Conservation (phyloP, 1,139 yeast genomes). For the Lodderomyces theae region DNA sequence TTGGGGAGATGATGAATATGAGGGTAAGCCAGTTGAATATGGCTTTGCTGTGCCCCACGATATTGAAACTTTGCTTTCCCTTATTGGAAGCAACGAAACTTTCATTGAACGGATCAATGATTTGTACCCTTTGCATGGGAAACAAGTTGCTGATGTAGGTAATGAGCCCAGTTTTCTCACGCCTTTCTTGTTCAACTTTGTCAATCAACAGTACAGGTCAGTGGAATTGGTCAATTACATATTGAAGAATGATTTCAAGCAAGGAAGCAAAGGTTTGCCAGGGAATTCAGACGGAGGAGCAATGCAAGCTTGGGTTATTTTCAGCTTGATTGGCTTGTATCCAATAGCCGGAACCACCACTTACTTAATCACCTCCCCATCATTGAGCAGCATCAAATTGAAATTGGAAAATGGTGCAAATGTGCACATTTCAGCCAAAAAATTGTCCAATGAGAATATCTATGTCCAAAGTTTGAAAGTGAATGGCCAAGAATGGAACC, state of each 20-base stretch:
- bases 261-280: slow-evolving; percentile 26
- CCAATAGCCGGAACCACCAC: slow-evolving; percentile 39
- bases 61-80: slow-evolving; percentile 23
- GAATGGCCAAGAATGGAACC: slow-evolving; percentile 25
- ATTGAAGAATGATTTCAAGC: slow-evolving; percentile 24
- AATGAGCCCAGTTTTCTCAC: slow-evolving; percentile 37
- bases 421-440: slow-evolving; percentile 25
- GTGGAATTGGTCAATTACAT: slow-evolving; percentile 32
- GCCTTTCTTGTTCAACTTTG: slow-evolving; percentile 30
- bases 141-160: slow-evolving; percentile 29
- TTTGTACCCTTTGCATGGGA: slow-evolving; percentile 32
- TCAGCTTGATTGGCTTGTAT: slow-evolving; percentile 33
- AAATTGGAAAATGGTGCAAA: slow-evolving; percentile 26
- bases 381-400: slow-evolving; percentile 23
- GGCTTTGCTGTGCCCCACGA: slow-evolving; percentile 39
- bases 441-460: slow-evolving; percentile 19
- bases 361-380: slow-evolving; percentile 33
- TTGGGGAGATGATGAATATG: slow-evolving; percentile 56
- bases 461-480: slow-evolving; percentile 28
- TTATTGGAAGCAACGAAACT: slow-evolving; percentile 27
- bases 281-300: slow-evolving; percentile 44
- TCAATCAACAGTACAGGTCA: slow-evolving; percentile 27
- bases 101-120: slow-evolving; percentile 32
- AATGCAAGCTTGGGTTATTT: slow-evolving; percentile 39
- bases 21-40: slow-evolving; percentile 65